phyloP scores from a whole-genome alignment of 2,329 filamentous ascomycete genomes.

The Calonectria montana region DNA sequence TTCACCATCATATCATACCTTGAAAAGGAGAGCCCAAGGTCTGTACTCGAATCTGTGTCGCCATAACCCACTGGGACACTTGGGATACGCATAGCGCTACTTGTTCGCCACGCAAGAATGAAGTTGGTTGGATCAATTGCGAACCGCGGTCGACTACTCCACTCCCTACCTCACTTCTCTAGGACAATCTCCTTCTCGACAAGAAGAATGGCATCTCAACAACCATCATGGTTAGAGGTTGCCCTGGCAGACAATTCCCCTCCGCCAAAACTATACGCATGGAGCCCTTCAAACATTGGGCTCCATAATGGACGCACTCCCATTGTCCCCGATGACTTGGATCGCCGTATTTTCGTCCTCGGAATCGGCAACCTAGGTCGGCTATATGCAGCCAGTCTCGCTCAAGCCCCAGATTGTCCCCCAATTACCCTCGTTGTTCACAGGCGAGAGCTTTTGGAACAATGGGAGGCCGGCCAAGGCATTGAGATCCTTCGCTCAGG shows the following conservation, averaged over 20 bases:
- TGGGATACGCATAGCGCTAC: no score
- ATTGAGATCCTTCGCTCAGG: constrained; percentile 57
- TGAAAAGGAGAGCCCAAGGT: not conserved
- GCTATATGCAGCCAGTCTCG: constrained; percentile 80
- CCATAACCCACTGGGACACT: not conserved
- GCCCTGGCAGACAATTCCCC: constrained; percentile 40
- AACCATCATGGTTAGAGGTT: constrained; percentile 49
- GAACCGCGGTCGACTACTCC: not conserved
- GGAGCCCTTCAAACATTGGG: constrained; percentile 46
- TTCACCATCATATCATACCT: not conserved
- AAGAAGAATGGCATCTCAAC: constrained; percentile 42
- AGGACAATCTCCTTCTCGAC: not conserved
- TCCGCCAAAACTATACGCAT: constrained; percentile 52
- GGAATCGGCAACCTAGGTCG: constrained; percentile 85
- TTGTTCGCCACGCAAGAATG: not conserved
- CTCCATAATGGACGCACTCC: not conserved
- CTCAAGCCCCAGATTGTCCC: constrained; percentile 68
- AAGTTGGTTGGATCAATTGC: not conserved
- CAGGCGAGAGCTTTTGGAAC: constrained; percentile 59
- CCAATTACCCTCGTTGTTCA: constrained; percentile 87
- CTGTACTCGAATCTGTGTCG: not conserved
- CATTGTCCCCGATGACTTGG: constrained; percentile 18
- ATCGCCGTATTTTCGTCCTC: constrained; percentile 77
- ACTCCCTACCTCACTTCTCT: not conserved
- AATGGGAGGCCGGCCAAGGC: constrained; percentile 58